Percentiles rank a stretch among this genome's conserved stretches.
phyloP scores from a whole-genome alignment of 176 grass and related monocot genomes.

The Cenchrus fungigraminus region DNA sequence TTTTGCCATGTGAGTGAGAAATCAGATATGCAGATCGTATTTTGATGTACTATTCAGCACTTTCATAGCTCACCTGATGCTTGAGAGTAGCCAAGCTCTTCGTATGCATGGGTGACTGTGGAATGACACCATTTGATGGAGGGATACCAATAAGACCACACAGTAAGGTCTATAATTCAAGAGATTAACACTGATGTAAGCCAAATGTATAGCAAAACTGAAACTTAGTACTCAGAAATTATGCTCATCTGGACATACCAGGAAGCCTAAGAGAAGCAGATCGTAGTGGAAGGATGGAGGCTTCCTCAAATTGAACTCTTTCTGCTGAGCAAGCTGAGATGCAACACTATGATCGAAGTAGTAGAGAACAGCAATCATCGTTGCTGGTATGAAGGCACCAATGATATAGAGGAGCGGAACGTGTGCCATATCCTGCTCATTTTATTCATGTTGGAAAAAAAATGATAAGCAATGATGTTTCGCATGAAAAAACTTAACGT shows the following conservation, averaged over 20 bases:
- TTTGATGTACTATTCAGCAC: constrained; percentile 6
- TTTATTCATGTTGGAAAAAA: constrained; percentile 15
- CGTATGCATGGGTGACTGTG: constrained; percentile 99
- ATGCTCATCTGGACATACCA: constrained; percentile 62
- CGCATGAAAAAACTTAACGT: constrained; percentile 28
- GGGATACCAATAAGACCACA: constrained; percentile 96
- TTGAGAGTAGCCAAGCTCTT: constrained; percentile 99
- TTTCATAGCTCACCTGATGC: constrained; percentile 69
- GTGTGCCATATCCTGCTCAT: constrained; percentile 83
- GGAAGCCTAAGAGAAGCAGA: constrained; percentile 91
- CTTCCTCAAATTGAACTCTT: constrained; percentile 98
- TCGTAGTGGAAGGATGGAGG: constrained; percentile 97
- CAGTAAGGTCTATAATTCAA: constrained; percentile 74
- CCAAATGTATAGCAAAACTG: background rate
- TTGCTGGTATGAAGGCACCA: constrained; percentile 96
- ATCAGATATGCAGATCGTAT: constrained; percentile 17
- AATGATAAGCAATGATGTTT: constrained; percentile 18
- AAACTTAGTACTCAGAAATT: constrained; percentile 33
- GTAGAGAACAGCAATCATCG: constrained; percentile 97
- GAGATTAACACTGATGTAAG: constrained; percentile 10
- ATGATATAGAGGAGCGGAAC: constrained; percentile 92
- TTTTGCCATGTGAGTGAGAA: constrained; percentile 30
- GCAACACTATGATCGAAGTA: constrained; percentile 99
- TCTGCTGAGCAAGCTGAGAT: constrained; percentile 95
- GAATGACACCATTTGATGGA: constrained; percentile 98